A percentile compares a stretch with the other conserved stretches of the same genome.
phyloP scores from a whole-genome alignment of 257 asterid genomes.

The Nemophila menziesii region DNA sequence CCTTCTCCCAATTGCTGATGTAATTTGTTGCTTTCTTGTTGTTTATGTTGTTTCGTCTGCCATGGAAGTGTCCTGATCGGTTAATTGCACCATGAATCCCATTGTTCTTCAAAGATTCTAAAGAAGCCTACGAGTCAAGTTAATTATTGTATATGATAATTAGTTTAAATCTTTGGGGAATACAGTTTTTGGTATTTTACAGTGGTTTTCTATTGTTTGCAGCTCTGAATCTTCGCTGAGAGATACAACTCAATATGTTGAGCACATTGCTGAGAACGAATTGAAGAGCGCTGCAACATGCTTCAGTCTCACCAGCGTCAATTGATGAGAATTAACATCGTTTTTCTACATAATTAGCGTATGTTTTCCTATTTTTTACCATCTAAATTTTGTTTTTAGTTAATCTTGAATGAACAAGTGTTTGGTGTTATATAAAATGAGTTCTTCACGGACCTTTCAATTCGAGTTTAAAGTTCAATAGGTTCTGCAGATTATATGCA shows the following conservation, averaged over 20 bases:
- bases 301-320: slow-evolving; percentile 74
- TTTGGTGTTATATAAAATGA: background rate
- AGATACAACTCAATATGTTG: slow-evolving; percentile 47
- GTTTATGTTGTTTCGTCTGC: no score
- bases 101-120: no score
- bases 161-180: no score
- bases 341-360: slow-evolving; percentile 5
- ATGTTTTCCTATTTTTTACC: slow-evolving; percentile 3
- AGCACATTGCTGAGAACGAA: slow-evolving; percentile 63
- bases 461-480: background rate
- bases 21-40: no score
- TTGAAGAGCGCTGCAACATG: slow-evolving; percentile 75
- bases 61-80: no score
- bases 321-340: slow-evolving; percentile 16
- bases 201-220: slow-evolving; percentile 15
- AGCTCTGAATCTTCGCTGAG: slow-evolving; percentile 67
- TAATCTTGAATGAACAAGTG: background rate
- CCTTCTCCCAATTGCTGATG: no score
- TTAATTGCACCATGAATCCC: no score
- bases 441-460: background rate
- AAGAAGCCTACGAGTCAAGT: no score
- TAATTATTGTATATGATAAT: no score
- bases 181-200: no score
- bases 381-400: background rate
- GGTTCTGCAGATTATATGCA: background rate